Base-by-base conservation (phyloP, 495 filamentous ascomycete genomes). In the Aspergillus conjunctus region DNA sequence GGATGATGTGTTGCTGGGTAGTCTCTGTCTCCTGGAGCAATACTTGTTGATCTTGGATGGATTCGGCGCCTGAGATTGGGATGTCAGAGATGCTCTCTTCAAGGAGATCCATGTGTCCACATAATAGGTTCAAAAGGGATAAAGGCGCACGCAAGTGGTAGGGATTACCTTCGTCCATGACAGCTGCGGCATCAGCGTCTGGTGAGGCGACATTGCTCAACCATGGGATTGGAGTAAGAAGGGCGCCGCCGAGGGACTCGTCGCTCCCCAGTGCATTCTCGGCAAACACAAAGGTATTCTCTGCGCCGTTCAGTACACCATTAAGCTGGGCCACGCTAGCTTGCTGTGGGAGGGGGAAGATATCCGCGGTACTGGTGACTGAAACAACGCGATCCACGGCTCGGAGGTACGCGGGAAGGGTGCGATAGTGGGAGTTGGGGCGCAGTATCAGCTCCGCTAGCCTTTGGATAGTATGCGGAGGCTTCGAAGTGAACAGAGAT, bases 181-280 rank as follows among this genome's bases (percentile, higher is more conserved):
- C 54, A 21, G 54, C 66, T 14, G 51, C 59, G 18, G 65, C 56
- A 8, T 68, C 76, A n/a, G 63, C 69, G 6, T 69, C 68, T 37
- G 68, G 68, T 8, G 76, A 74, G 55, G 71, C 58, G 55, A 70
- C 54, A 66, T 75, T 76, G 17, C 63, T 77, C 8, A 97, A 76
- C 94, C 94, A 98, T 0, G 92, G 90, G 48, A 98, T 98, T 0
- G 93, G 93, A 0, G 94, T 97, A 22, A 98, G 80, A 37, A 97
- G 82, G 0, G 95, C 94, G 10, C 94, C 94, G 41, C 94, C 93
- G 7, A 98, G 78, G 17, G 86, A 89, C 66, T 98, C 94, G 71
- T 97, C 93, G 54, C 88, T 89, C 0, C 91, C 92, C 6, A 91
- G 73, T 8, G 71, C 65, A 53, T 71, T 59, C 49, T 76, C 69